Percentiles rank a stretch among this genome's conserved stretches.
These are phyloP conservation scores for Xylaria sp. DNA, from an alignment of 2,329 filamentous ascomycete species.

Conservation along the genomic window DNA sequence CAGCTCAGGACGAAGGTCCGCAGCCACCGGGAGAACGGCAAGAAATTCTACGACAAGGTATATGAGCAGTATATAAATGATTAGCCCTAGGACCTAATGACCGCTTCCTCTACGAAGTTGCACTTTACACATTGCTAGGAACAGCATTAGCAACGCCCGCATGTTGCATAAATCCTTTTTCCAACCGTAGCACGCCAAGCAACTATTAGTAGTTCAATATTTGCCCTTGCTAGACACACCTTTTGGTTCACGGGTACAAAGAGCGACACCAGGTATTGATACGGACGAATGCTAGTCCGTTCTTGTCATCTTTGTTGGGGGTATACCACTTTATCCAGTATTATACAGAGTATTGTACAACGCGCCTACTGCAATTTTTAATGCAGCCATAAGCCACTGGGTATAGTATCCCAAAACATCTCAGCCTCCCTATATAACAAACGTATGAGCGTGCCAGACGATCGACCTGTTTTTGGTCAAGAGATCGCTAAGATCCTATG, in stretches of 20 bases:
- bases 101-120: no score
- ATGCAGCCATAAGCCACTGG: slow-evolving; percentile 26
- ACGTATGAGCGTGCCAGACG: not conserved
- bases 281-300: not conserved
- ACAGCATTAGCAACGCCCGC: not conserved
- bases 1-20: slow-evolving; percentile 65
- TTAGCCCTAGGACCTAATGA: slow-evolving; percentile 32
- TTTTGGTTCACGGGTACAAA: not conserved
- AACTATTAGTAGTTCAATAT: not conserved
- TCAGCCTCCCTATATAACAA: slow-evolving; percentile 25
- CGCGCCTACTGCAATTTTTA: slow-evolving; percentile 25
- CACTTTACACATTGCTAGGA: not conserved
- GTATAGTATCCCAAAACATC: slow-evolving; percentile 33
- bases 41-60: slow-evolving; percentile 59
- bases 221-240: not conserved
- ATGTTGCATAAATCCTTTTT: not conserved
- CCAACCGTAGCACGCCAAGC: no score
- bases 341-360: slow-evolving; percentile 36
- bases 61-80: slow-evolving; percentile 61
- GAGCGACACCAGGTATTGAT: not conserved
- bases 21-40: slow-evolving; percentile 62
- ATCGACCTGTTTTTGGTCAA: not conserved
- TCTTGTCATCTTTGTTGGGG: slow-evolving; percentile 6
- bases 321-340: slow-evolving; percentile 25
- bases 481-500: slow-evolving; percentile 3